Conservation (phyloP, 192 early-diverging fungal species). For the Diversispora eburnea region DNA sequence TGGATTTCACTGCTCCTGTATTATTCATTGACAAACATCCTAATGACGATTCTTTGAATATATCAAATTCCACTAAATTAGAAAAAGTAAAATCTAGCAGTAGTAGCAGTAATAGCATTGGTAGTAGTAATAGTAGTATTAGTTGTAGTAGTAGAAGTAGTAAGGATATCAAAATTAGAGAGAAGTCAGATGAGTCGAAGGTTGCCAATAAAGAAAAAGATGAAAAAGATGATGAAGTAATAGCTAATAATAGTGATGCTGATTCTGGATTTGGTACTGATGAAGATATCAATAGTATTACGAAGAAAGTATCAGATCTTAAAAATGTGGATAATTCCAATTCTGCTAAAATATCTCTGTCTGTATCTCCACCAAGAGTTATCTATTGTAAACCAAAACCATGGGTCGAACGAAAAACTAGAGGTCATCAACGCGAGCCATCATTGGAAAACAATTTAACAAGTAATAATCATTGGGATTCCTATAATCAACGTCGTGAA, state of each 20-base stretch:
- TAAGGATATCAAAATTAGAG: no score
- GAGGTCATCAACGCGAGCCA: constrained; percentile 7
- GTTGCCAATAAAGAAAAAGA: neutral
- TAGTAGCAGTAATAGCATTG: neutral
- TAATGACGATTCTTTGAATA: neutral
- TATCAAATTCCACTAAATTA: neutral
- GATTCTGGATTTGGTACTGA: constrained; percentile 29
- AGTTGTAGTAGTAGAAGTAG: no score
- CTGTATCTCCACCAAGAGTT: constrained; percentile 21
- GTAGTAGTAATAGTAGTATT: neutral
- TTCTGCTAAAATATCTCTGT: neutral
- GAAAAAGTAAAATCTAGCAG: neutral
- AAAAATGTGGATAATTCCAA: neutral
- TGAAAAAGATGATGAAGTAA: constrained; percentile 3
- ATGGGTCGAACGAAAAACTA: constrained; percentile 17
- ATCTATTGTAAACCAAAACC: constrained; percentile 27
- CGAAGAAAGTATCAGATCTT: neutral
- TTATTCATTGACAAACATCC: constrained; percentile 25
- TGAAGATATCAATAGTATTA: constrained; percentile 9
- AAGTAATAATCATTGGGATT: constrained; percentile 28
- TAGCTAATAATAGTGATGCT: constrained; percentile 19
- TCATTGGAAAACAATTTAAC: neutral
- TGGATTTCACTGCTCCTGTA: constrained; percentile 39
- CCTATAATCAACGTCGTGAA: constrained; percentile 28
- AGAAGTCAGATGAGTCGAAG: no score